These are phyloP conservation scores for Morella rubra DNA, from an alignment of 306 rosid genomes.

Conservation along the genomic window DNA sequence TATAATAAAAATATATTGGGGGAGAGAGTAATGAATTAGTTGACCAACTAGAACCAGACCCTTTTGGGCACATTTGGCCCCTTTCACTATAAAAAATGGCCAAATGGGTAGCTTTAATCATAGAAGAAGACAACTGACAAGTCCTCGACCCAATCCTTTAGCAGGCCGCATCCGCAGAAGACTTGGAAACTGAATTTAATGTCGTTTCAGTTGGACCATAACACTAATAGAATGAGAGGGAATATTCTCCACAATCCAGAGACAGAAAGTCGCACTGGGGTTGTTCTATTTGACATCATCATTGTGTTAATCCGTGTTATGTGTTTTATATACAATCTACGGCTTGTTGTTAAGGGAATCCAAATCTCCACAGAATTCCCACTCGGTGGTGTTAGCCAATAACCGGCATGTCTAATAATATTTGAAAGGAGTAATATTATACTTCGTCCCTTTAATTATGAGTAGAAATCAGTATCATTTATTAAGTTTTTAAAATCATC, in stretches of 20 bases:
- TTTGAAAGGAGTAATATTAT: too few species aligned
- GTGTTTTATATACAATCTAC: not conserved
- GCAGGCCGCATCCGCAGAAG: not conserved
- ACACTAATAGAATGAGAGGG: not conserved
- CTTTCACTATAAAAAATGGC: not conserved
- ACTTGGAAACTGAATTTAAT: conserved; percentile 1
- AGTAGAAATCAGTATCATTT: too few species aligned
- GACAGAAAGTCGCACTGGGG: not conserved
- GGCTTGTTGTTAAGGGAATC: conserved; percentile 1
- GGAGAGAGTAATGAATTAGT: not conserved
- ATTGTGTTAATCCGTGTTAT: not conserved
- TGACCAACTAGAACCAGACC: not conserved
- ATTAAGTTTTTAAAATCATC: too few species aligned
- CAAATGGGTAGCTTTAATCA: not conserved
- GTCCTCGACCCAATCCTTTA: not conserved
- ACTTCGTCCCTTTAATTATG: too few species aligned
- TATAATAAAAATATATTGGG: too few species aligned
- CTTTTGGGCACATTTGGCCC: not conserved
- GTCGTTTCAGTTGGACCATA: not conserved
- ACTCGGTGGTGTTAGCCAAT: too few species aligned
- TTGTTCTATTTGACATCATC: not conserved
- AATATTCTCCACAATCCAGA: not conserved
- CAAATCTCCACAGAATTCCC: too few species aligned
- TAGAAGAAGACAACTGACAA: not conserved
- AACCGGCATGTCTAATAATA: too few species aligned